These are phyloP conservation scores for Phytophthora podocarpi DNA, from an alignment of 352 stramenopile species.

Conservation along the genomic window DNA sequence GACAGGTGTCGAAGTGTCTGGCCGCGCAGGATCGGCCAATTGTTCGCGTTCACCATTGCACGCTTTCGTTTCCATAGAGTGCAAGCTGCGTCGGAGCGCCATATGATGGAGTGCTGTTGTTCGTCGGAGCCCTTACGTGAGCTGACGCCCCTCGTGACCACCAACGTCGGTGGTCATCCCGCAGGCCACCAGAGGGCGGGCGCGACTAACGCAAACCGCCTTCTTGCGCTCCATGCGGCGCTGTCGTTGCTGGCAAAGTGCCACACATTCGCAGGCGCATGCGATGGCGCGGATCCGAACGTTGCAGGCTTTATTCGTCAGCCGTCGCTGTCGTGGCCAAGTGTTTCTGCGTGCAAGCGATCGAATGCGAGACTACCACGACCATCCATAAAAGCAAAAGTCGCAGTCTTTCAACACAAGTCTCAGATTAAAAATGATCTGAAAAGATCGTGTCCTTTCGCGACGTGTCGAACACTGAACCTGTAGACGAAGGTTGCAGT, in stretches of 20 bases:
- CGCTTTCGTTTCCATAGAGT: conserved; percentile 10
- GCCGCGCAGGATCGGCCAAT: too few species aligned
- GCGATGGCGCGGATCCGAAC: conserved; percentile 9
- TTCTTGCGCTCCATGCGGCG: conserved; percentile 20
- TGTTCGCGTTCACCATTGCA: conserved; percentile 13
- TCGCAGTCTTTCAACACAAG: neutral
- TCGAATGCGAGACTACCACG: conserved; percentile 2
- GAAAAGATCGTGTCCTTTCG: conserved; percentile 14
- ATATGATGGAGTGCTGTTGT: conserved; percentile 15
- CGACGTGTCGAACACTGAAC: conserved; percentile 10
- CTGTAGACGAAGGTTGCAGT: conserved; percentile 15
- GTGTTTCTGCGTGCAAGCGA: conserved; percentile 16
- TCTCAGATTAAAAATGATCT: conserved; percentile 11
- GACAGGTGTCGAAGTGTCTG: conserved; percentile 17
- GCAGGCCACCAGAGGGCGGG: conserved; percentile 2
- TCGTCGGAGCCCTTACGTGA: neutral
- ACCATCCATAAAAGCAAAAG: neutral
- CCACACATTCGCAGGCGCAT: neutral
- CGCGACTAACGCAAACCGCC: conserved; percentile 20
- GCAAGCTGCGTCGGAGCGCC: conserved; percentile 1
- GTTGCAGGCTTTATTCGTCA: conserved; percentile 12
- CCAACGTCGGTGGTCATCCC: conserved; percentile 14
- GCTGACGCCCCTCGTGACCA: too few species aligned
- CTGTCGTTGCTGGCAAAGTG: conserved; percentile 10
- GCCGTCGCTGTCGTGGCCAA: conserved; percentile 16